Base-by-base conservation (phyloP, 192 early-diverging fungal genomes). In the Phycomyces nitens region DNA sequence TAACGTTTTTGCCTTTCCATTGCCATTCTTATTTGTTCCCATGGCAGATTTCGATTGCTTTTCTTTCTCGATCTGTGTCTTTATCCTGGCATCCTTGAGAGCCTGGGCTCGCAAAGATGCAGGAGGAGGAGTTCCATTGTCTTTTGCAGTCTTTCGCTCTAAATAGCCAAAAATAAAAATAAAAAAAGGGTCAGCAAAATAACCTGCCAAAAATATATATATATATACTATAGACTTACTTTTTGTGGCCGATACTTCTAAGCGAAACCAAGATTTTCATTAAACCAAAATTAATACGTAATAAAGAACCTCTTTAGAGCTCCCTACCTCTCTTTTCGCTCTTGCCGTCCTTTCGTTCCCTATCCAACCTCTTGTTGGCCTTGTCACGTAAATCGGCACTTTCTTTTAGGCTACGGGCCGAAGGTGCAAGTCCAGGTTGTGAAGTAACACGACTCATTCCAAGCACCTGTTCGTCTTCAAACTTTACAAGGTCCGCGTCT, bases 381-480 rank as follows among this genome's bases (percentile, higher is more conserved):
- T 77, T 75, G 59, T 85, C 83, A 9, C 80, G 73, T 42, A 70
- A 63, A 20, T 73, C 69, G 3, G 69, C 64, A 10, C 71, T 53
- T 38, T 58, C 69, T 69, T 69, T 74, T 57, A 70, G 44, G 21
- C 62, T 63, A 44, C 62, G 62, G 11, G 62, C 62, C 39, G 62
- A 63, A 29, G 62, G 62, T 24, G 51, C 39, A 53, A 63, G 29
- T 16, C 62, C 62, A 42, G 62, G 62, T 57, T 51, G 72, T 57
- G 65, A 68, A 69, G 51, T 60, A 12, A 82, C 68, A 39, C 77
- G 62, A 59, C 75, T 78, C 11, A 77, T 73, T 2, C 77, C 83
- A 14, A 88, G 84, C 82, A 93, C 80, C 68, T 94, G 92, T 47
- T 94, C 88, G 55, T 98, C 94, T 70, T 98, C 93, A 68, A 94